These are phyloP conservation scores for Coemansia sp. DNA, from an alignment of 192 early-diverging fungal species.

Conservation along the genomic window DNA sequence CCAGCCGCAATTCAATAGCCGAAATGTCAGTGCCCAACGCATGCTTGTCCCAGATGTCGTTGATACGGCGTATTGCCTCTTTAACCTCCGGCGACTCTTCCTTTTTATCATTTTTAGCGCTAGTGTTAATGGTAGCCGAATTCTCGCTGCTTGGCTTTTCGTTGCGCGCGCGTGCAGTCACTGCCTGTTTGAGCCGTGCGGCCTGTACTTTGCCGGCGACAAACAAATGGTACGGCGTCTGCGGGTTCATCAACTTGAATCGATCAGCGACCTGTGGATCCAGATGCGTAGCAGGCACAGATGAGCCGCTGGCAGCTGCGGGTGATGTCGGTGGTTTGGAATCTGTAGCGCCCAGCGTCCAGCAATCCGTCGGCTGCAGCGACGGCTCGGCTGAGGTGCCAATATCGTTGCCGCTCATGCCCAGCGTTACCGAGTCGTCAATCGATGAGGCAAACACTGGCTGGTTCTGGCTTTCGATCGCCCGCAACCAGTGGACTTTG, in stretches of 20 bases:
- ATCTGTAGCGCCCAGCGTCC: background rate
- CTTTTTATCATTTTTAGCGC: background rate
- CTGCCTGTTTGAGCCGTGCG: slow-evolving; percentile 35
- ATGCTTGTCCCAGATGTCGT: slow-evolving; percentile 40
- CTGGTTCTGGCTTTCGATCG: slow-evolving; percentile 2
- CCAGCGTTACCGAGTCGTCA: background rate
- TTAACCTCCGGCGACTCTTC: background rate
- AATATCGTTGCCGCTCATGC: background rate
- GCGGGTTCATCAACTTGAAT: slow-evolving; percentile 50
- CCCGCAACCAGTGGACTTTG: slow-evolving; percentile 37
- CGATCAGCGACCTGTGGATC: slow-evolving; percentile 34
- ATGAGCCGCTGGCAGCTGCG: background rate
- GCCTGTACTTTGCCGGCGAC: slow-evolving; percentile 51
- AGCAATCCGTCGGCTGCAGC: background rate
- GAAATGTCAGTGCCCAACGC: slow-evolving; percentile 5
- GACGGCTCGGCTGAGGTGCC: background rate
- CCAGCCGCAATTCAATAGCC: slow-evolving; percentile 22
- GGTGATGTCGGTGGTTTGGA: background rate
- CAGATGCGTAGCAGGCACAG: slow-evolving; percentile 1
- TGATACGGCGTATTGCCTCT: slow-evolving; percentile 24
- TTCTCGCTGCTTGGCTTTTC: background rate
- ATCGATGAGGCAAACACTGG: background rate
- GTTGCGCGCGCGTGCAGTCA: slow-evolving; percentile 6
- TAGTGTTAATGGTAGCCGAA: too few relatives aligned
- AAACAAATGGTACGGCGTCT: slow-evolving; percentile 51